These are phyloP conservation scores for Saturnispora sanitii DNA, from an alignment of 805 yeast genomes.

Conservation along the genomic window DNA sequence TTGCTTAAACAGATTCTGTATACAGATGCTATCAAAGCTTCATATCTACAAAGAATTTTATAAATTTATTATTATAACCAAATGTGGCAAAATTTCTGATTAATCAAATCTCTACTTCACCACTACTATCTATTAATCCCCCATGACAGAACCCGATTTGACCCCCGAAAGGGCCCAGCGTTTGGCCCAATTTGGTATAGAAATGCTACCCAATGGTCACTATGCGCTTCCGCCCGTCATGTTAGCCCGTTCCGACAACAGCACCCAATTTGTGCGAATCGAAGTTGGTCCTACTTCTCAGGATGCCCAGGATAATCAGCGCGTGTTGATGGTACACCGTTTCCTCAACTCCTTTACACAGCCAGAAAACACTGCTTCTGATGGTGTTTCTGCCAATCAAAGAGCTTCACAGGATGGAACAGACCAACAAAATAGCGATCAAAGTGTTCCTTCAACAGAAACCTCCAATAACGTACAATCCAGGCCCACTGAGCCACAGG, in stretches of 20 bases:
- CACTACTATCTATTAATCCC: too few species aligned
- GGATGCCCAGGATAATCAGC: constrained; percentile 1
- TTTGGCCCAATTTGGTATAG: constrained; percentile 13
- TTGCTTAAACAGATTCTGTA: too few species aligned
- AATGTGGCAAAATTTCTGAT: too few species aligned
- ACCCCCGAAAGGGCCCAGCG: neutral
- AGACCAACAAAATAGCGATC: too few species aligned
- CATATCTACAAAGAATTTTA: too few species aligned
- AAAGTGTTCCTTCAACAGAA: too few species aligned
- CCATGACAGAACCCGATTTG: neutral
- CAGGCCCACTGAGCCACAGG: neutral
- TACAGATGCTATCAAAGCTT: too few species aligned
- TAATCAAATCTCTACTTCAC: neutral
- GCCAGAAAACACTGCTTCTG: neutral
- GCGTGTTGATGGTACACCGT: constrained; percentile 6
- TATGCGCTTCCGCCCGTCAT: constrained; percentile 24
- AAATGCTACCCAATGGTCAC: constrained; percentile 15
- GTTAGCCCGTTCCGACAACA: constrained; percentile 25
- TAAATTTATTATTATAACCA: too few species aligned
- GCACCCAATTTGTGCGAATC: constrained; percentile 21
- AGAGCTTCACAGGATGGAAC: neutral
- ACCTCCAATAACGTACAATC: neutral
- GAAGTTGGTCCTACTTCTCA: constrained; percentile 22
- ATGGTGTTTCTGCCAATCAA: neutral
- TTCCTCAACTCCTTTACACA: constrained; percentile 3